Evolutionary conservation across 345 rosid genomes (phyloP).

Genomic region (Nasturtium officinale): DNA sequence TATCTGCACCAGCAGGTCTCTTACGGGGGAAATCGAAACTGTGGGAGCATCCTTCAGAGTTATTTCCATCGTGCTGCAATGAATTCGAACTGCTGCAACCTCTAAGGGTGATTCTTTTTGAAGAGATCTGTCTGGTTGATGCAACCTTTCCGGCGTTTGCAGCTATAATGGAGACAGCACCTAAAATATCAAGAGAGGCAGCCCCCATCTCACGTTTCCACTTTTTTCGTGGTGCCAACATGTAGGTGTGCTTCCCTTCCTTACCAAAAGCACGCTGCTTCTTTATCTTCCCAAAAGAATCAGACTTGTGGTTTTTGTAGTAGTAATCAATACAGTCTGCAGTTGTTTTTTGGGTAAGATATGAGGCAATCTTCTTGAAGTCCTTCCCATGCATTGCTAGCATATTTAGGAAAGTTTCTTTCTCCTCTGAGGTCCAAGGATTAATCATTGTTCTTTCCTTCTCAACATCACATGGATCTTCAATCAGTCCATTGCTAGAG

Average conservation of each 20-base stretch:
- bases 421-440: conserved; percentile 87
- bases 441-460: conserved; percentile 85
- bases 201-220: conserved; percentile 72
- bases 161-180: conserved; percentile 76
- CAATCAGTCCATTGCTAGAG: conserved; percentile 79
- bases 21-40: conserved; percentile 58
- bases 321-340: conserved; percentile 97
- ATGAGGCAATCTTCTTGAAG: conserved; percentile 82
- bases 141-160: conserved; percentile 59
- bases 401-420: conserved; percentile 73
- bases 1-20: conserved; percentile 85
- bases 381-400: conserved; percentile 77
- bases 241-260: conserved; percentile 60
- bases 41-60: conserved; percentile 54
- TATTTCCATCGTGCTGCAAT: conserved; percentile 47
- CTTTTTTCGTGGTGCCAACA: conserved; percentile 64
- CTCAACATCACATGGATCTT: conserved; percentile 89
- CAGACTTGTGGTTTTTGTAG: conserved; percentile 97
- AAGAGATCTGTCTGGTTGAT: conserved; percentile 44
- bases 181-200: conserved; percentile 75
- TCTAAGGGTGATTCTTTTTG: conserved; percentile 53
- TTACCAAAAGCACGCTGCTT: conserved; percentile 61
- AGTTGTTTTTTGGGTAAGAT: conserved; percentile 83
- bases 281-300: conserved; percentile 78
- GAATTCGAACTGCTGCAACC: conserved; percentile 51